Percentiles rank a stretch among this genome's conserved stretches.
These are phyloP conservation scores for Protostelium mycophagum DNA, from an alignment of 78 protist genomes.

Conservation along the genomic window DNA sequence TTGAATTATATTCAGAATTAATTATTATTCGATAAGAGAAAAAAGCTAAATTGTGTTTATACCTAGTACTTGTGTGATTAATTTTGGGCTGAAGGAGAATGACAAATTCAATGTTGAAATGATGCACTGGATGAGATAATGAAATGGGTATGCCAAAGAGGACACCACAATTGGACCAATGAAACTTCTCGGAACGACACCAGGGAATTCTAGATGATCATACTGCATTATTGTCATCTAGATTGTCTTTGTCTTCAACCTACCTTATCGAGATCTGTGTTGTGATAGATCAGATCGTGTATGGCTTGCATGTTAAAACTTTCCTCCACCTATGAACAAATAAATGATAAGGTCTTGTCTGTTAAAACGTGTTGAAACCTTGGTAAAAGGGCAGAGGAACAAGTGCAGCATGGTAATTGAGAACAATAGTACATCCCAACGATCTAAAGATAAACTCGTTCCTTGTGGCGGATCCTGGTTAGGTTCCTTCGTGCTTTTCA, in stretches of 20 bases:
- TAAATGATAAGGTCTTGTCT: constrained; percentile 16
- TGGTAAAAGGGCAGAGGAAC: background rate
- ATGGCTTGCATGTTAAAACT: constrained; percentile 87
- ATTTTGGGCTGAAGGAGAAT: background rate
- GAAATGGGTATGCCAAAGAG: constrained; percentile 9
- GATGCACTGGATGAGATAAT: background rate
- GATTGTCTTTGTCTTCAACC: background rate
- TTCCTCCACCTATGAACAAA: constrained; percentile 90
- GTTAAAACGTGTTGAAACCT: background rate
- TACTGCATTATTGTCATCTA: constrained; percentile 6
- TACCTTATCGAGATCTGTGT: constrained; percentile 3
- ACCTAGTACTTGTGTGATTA: background rate
- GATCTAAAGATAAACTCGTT: no score
- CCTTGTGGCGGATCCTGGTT: no score
- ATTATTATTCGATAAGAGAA: background rate
- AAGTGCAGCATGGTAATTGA: background rate
- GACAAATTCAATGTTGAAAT: background rate
- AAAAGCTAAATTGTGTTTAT: background rate
- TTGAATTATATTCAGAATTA: no score
- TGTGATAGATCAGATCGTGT: constrained; percentile 79
- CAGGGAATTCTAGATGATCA: constrained; percentile 87
- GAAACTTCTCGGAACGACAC: constrained; percentile 93
- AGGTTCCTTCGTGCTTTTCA: no score
- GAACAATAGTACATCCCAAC: background rate
- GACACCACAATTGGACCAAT: constrained; percentile 69